A percentile compares a stretch with the other conserved stretches of the same genome.
phyloP scores from a whole-genome alignment of 352 stramenopile species.

The Globisporangium solare region DNA sequence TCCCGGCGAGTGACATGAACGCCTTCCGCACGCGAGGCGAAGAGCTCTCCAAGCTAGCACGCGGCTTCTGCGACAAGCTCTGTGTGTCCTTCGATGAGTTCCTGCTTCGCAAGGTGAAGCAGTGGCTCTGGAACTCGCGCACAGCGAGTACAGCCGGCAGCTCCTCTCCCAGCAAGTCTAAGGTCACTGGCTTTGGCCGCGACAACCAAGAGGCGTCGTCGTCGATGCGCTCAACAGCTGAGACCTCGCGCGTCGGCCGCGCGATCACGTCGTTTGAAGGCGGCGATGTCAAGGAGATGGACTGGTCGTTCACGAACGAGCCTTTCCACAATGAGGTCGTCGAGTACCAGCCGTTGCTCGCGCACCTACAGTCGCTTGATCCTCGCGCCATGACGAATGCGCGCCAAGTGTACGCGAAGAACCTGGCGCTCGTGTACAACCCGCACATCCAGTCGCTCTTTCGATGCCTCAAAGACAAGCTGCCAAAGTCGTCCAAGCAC shows the following conservation, averaged over 20 bases:
- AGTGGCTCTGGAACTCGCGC: conserved; percentile 26
- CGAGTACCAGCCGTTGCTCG: conserved; percentile 44
- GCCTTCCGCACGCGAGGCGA: conserved; percentile 53
- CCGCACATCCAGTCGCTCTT: conserved; percentile 57
- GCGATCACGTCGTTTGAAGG: conserved; percentile 34
- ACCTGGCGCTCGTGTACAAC: conserved; percentile 43
- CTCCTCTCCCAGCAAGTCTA: conserved; percentile 12
- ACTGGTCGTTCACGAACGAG: conserved; percentile 68
- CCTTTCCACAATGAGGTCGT: conserved; percentile 37
- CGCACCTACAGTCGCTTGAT: conserved; percentile 39
- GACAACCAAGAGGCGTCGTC: conserved; percentile 28
- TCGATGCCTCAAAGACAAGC: conserved; percentile 51
- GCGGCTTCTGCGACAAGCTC: conserved; percentile 55
- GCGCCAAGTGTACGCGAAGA: conserved; percentile 51
- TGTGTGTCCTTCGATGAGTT: conserved; percentile 45
- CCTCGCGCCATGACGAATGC: conserved; percentile 23
- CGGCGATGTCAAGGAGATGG: conserved; percentile 36
- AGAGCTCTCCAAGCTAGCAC: conserved; percentile 41
- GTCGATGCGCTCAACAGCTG: conserved; percentile 17
- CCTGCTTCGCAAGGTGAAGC: conserved; percentile 42
- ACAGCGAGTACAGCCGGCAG: conserved; percentile 3
- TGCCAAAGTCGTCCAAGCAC: conserved; percentile 39
- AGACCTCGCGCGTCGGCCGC: conserved; percentile 26
- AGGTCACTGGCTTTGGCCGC: conserved; percentile 9
- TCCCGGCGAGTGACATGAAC: conserved; percentile 60